Evolutionary conservation across 1,284 basidiomycete genomes (phyloP), one percentile per base, ranked within the genome.

Genomic region (Neotropicomus parvogracilis): DNA sequence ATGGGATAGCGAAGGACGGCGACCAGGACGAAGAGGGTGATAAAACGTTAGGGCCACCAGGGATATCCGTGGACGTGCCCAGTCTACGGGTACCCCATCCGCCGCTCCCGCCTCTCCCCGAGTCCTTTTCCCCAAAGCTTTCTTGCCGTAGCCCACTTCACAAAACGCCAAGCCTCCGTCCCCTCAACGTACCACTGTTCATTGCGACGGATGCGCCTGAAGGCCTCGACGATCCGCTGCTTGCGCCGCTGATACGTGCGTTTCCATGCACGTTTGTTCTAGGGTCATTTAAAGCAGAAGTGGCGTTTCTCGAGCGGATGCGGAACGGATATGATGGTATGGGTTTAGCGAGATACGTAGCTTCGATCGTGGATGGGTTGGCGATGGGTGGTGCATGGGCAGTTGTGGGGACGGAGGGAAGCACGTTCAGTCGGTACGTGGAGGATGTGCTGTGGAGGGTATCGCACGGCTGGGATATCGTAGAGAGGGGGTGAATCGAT

Each of bases 201-300:
- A 73, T 91, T 49, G 80, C 88, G 4, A 89, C 87, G 2, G 87
- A 90, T 60, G 72, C 77, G 10, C 56, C 66, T 13, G 68, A 73
- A 35, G 77, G 81, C 1, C 59, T 60, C 2, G 54, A 60, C 0
- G 69, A 85, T 57, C 69, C 75, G 0, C 54, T 73, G 8, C 70
- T 89, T 11, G 59, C 57, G 1, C 62, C 72, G 1, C 78, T 90
- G 58, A 67, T 72, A 26, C 65, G 56, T 24, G 75, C 79, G 3
- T 90, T 91, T 61, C 86, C 87, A 3, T 91, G 88, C 60, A 66
- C 74, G n/a, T 84, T 83, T 61, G 75, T 79, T 52, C 69, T 89
- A 3, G 65, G 66, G 13, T 83, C 88, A 60, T 86, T 89, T 53
- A 20, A 56, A 21, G 46, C 52, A 1, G 63, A 70, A 26, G 60